These are phyloP conservation scores for Aegilops sharonensis DNA, from an alignment of 176 grass and related monocot species.

Conservation along the genomic window DNA sequence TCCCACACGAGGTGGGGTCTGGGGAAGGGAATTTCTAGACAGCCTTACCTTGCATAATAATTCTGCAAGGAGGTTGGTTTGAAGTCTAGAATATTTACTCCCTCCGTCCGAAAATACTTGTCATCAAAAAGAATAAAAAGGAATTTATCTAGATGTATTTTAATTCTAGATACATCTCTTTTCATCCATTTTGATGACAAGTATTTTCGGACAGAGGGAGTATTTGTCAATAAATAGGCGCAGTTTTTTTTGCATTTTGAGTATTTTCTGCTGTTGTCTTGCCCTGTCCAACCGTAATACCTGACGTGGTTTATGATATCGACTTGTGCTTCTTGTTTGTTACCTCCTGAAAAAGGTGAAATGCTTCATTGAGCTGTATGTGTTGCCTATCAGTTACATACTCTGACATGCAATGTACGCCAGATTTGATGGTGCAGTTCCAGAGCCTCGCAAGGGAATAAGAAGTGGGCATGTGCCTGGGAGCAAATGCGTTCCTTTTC, in stretches of 20 bases:
- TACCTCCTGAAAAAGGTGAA: neutral
- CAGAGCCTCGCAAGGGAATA: constrained; percentile 94
- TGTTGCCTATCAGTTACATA: neutral
- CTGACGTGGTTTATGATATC: neutral
- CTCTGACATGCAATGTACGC: constrained; percentile 37
- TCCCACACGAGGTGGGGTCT: no score
- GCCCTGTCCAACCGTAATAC: neutral
- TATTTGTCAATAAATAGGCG: neutral
- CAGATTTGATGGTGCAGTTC: constrained; percentile 87
- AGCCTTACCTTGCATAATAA: no score
- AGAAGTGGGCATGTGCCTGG: constrained; percentile 88
- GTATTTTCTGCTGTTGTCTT: neutral
- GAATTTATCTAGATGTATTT: no score
- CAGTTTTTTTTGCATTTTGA: neutral
- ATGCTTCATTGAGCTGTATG: neutral
- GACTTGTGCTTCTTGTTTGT: constrained; percentile 2
- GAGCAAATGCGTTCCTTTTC: constrained; percentile 92
- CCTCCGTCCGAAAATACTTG: no score
- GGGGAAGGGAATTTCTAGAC: no score
- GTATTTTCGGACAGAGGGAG: no score
- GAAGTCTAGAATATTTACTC: neutral
- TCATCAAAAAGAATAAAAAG: no score
- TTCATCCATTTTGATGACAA: no score
- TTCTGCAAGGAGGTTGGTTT: no score
- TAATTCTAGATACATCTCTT: no score